phyloP scores from a whole-genome alignment of 2,329 filamentous ascomycete genomes.

The Thelonectria blattea region DNA sequence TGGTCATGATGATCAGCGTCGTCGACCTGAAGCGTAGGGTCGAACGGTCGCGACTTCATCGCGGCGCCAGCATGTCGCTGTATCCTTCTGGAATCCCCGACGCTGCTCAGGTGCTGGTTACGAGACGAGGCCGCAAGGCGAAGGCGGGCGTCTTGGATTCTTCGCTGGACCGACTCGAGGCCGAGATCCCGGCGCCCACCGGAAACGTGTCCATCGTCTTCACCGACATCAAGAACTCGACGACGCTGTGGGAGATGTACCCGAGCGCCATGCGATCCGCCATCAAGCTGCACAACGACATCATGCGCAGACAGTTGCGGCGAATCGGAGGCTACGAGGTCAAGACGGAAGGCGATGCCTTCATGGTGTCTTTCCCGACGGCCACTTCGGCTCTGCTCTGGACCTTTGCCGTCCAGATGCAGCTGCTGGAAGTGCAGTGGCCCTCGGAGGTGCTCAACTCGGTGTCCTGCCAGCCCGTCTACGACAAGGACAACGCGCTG shows the following conservation, averaged over 20 bases:
- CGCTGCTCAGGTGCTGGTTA: slow-evolving; percentile 68
- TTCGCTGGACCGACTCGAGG: slow-evolving; percentile 82
- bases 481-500: slow-evolving; percentile 82
- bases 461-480: slow-evolving; percentile 80
- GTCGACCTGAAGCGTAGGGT: slow-evolving; percentile 84
- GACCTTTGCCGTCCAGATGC: slow-evolving; percentile 93
- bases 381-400: slow-evolving; percentile 93
- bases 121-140: slow-evolving; percentile 68
- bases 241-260: slow-evolving; percentile 93
- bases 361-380: slow-evolving; percentile 98
- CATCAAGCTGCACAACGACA: slow-evolving; percentile 96
- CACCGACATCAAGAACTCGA: slow-evolving; percentile 99
- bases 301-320: slow-evolving; percentile 91
- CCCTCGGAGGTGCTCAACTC: slow-evolving; percentile 91
- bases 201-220: slow-evolving; percentile 94
- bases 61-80: slow-evolving; percentile 85
- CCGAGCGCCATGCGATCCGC: slow-evolving; percentile 94
- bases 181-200: slow-evolving; percentile 88
- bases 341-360: slow-evolving; percentile 99
- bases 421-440: slow-evolving; percentile 89
- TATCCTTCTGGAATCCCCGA: slow-evolving; percentile 77
- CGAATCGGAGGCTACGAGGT: slow-evolving; percentile 97
- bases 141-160: slow-evolving; percentile 79
- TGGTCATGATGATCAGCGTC: slow-evolving; percentile 98
- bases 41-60: slow-evolving; percentile 73